These are phyloP conservation scores for Vaccinium myrtillus DNA, from an alignment of 148 eudicot genomes.

Conservation along the genomic window DNA sequence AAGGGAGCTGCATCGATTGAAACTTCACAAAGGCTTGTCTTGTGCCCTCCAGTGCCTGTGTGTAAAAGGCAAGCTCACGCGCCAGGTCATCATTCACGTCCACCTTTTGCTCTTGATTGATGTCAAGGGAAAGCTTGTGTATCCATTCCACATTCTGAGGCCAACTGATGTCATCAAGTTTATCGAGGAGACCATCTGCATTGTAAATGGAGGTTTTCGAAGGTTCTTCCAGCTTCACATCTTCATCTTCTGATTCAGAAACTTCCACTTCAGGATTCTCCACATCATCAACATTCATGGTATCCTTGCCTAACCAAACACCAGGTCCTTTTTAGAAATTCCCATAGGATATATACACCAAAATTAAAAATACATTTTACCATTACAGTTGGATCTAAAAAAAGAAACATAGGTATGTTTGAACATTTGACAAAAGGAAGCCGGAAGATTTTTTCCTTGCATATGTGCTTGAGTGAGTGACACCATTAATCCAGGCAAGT, in stretches of 20 bases:
- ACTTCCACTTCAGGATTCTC: constrained; percentile 30
- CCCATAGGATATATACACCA: constrained; percentile 11
- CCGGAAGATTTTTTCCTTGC: not conserved
- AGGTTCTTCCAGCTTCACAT: constrained; percentile 58
- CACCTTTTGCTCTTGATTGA: constrained; percentile 55
- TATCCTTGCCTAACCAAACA: constrained; percentile 20
- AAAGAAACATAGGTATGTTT: not conserved
- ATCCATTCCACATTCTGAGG: constrained; percentile 69
- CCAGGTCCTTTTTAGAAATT: constrained; percentile 17
- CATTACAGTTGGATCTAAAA: not conserved
- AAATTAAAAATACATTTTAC: not conserved
- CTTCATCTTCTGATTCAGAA: constrained; percentile 54
- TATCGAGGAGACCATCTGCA: constrained; percentile 63
- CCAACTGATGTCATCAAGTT: constrained; percentile 77
- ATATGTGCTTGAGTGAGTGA: not conserved
- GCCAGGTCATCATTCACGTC: constrained; percentile 86
- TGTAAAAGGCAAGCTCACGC: constrained; percentile 74
- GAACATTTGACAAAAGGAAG: not conserved
- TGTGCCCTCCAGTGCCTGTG: constrained; percentile 82
- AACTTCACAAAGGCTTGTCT: constrained; percentile 74
- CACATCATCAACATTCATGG: constrained; percentile 23
- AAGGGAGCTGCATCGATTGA: constrained; percentile 61
- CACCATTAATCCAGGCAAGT: not conserved
- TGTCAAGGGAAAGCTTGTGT: constrained; percentile 62
- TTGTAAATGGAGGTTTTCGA: constrained; percentile 73